phyloP scores from a whole-genome alignment of 257 asterid genomes.

The Solanum habrochaites region DNA sequence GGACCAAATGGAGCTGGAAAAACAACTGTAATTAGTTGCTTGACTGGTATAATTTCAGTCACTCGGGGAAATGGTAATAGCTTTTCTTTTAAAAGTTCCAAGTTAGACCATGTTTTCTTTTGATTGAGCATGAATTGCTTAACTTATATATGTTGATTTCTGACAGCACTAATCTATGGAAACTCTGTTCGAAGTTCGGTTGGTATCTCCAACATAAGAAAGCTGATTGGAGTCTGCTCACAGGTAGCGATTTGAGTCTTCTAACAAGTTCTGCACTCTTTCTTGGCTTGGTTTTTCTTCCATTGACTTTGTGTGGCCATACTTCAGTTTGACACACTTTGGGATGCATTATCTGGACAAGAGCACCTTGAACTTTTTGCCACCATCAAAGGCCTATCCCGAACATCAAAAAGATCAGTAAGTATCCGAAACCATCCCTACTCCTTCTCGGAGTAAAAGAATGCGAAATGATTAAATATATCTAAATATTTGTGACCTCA shows the following conservation, averaged over 20 bases:
- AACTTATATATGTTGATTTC: neutral
- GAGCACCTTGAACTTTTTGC: slow-evolving; percentile 33
- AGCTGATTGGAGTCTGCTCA: slow-evolving; percentile 25
- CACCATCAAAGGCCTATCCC: slow-evolving; percentile 22
- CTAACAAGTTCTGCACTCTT: neutral
- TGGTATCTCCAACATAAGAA: slow-evolving; percentile 19
- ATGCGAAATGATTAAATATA: neutral
- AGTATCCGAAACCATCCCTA: neutral
- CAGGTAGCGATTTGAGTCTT: slow-evolving; percentile 7
- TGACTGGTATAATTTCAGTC: slow-evolving; percentile 26
- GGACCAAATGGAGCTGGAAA: slow-evolving; percentile 45
- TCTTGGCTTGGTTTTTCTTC: neutral
- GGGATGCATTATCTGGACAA: slow-evolving; percentile 20
- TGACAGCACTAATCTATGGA: slow-evolving; percentile 21
- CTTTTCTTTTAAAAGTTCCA: neutral
- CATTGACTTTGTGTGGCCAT: neutral
- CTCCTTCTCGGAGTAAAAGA: neutral
- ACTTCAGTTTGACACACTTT: slow-evolving; percentile 23
- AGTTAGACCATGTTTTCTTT: neutral
- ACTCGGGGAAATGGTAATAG: slow-evolving; percentile 27
- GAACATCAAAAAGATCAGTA: slow-evolving; percentile 5
- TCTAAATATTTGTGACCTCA: neutral
- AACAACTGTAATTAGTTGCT: slow-evolving; percentile 26
- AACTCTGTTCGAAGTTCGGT: slow-evolving; percentile 13
- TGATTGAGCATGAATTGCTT: neutral